These are phyloP conservation scores for Dioscorea cayenensis DNA, from an alignment of 116 monocot genomes.

Conservation along the genomic window DNA sequence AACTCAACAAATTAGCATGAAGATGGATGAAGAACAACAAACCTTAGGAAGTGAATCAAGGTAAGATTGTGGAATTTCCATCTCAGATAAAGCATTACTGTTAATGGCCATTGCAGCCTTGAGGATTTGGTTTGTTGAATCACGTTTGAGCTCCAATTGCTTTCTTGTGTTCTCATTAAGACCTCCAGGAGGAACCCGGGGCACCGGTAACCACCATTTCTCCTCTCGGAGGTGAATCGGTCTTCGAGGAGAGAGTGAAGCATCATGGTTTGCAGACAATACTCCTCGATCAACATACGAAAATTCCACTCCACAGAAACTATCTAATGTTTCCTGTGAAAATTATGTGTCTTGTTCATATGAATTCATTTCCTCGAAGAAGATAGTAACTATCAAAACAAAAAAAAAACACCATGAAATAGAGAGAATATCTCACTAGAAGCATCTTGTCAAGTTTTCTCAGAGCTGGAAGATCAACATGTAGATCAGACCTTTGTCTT, in stretches of 20 bases:
- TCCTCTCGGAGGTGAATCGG: conserved; percentile 38
- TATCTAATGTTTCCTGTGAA: conserved; percentile 47
- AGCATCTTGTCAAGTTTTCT: conserved; percentile 52
- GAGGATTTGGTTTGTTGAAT: conserved; percentile 57
- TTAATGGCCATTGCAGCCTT: conserved; percentile 74
- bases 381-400: too few species aligned
- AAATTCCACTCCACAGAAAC: conserved; percentile 49
- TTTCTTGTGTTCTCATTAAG: conserved; percentile 37
- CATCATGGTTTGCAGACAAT: conserved; percentile 36
- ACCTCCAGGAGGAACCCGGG: conserved; percentile 44
- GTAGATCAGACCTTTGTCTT: conserved; percentile 38
- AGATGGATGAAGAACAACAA: neutral
- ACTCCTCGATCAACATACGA: conserved; percentile 68
- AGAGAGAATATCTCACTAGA: conserved; percentile 22
- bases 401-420: too few species aligned
- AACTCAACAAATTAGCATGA: neutral
- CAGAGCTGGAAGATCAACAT: conserved; percentile 44
- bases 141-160: conserved; percentile 49
- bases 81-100: conserved; percentile 47
- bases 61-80: conserved; percentile 59
- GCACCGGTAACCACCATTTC: conserved; percentile 68
- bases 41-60: conserved; percentile 71
- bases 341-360: neutral
- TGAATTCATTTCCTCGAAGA: neutral
- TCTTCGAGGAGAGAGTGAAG: conserved; percentile 38